A percentile compares a stretch with the other conserved stretches of the same genome.
Conservation (phyloP, 2,329 filamentous ascomycete species). For the Botrytis fabae region DNA sequence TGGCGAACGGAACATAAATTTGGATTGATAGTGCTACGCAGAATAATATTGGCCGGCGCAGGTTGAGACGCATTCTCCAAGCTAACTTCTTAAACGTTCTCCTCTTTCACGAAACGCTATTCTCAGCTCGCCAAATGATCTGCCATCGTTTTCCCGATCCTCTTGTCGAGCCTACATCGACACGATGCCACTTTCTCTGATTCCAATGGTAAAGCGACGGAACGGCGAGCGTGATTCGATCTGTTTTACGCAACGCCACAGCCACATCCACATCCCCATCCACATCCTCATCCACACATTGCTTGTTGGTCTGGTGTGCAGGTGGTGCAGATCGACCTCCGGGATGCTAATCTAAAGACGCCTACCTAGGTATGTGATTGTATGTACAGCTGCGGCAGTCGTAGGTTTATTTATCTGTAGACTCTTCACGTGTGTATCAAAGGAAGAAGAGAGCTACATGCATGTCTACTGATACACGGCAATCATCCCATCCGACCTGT, state of each 20-base stretch:
- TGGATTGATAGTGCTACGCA: conserved; percentile 10
- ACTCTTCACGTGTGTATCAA: neutral
- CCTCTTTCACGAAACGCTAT: conserved; percentile 1
- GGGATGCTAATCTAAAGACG: neutral
- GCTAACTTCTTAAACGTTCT: neutral
- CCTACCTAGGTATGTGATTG: neutral
- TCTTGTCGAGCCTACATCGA: neutral
- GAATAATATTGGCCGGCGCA: neutral
- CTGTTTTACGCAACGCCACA: conserved; percentile 11
- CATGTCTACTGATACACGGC: neutral
- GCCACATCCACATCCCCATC: neutral
- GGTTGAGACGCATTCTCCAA: neutral
- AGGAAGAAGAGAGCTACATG: neutral
- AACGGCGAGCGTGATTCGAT: neutral
- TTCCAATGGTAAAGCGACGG: neutral
- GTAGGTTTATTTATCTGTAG: neutral
- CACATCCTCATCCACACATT: conserved; percentile 1
- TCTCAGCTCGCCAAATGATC: conserved; percentile 9
- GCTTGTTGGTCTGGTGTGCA: conserved; percentile 3
- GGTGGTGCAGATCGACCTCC: neutral
- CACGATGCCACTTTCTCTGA: neutral
- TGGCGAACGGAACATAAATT: neutral
- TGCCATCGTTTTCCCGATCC: neutral
- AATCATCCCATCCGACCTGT: neutral
- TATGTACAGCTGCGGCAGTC: neutral